A percentile compares a stretch with the other conserved stretches of the same genome.
Evolutionary conservation across 345 rosid species (phyloP).

Genomic region (Moricandia moricandioides): DNA sequence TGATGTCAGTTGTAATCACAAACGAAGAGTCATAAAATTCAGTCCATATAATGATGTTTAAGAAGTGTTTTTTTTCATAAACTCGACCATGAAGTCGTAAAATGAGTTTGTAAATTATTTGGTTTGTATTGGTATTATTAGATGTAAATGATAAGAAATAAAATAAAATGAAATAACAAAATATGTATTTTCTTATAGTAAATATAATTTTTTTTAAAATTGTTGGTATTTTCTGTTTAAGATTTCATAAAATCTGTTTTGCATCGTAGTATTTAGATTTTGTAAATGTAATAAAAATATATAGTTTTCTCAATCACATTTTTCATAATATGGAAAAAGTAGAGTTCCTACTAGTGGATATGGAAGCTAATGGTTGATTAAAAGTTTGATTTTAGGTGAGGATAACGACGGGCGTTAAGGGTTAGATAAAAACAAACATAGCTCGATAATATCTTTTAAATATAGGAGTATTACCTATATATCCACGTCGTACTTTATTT

Average conservation of each 20-base stretch:
- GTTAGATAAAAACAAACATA: conserved; percentile 23
- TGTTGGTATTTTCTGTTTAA: too few relatives aligned
- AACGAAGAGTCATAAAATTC: not conserved
- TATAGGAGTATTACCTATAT: not conserved
- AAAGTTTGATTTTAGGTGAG: conserved; percentile 6
- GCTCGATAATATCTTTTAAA: conserved; percentile 2
- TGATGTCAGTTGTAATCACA: not conserved
- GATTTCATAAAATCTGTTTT: too few relatives aligned
- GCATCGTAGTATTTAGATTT: too few relatives aligned
- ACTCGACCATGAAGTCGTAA: not conserved
- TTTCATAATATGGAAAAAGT: not conserved
- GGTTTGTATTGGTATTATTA: not conserved
- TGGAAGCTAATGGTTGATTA: conserved; percentile 18
- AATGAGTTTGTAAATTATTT: not conserved
- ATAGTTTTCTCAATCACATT: not conserved
- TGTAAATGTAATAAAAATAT: not conserved
- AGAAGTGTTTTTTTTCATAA: not conserved
- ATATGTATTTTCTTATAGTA: not conserved
- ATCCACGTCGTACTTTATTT: conserved; percentile 15
- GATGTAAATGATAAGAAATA: not conserved
- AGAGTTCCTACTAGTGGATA: not conserved
- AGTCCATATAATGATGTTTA: not conserved
- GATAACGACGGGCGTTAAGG: conserved; percentile 13
- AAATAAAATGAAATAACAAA: not conserved
- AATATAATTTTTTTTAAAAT: not conserved